These are phyloP conservation scores for Vanrija sp. DNA, from an alignment of 1,284 basidiomycete species.

Conservation along the genomic window DNA sequence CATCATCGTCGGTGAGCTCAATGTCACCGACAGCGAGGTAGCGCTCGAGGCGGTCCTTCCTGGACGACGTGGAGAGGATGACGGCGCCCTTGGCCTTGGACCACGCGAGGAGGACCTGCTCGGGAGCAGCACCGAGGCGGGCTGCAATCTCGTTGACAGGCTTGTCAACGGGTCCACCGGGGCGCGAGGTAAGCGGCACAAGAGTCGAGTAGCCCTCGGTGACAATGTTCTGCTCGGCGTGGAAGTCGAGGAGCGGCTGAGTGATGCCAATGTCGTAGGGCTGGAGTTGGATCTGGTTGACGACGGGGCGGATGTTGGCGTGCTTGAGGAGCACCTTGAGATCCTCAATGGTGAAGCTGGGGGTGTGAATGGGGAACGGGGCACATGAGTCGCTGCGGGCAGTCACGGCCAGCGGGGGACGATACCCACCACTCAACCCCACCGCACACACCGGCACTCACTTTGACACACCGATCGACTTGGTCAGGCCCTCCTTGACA, in stretches of 20 bases:
- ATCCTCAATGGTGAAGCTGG: conserved; percentile 56
- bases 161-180: conserved; percentile 65
- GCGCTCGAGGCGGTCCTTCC: conserved; percentile 59
- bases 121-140: conserved; percentile 57
- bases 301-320: conserved; percentile 61
- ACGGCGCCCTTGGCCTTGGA: conserved; percentile 40
- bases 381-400: not conserved
- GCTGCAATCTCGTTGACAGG: conserved; percentile 59
- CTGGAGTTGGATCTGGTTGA: conserved; percentile 61
- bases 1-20: conserved; percentile 43
- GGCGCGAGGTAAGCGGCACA: conserved; percentile 59
- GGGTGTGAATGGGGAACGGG: not conserved
- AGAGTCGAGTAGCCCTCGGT: conserved; percentile 60
- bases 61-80: conserved; percentile 65
- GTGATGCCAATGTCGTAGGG: conserved; percentile 52
- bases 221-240: conserved; percentile 58
- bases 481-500: conserved; percentile 58
- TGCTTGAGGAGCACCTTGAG: conserved; percentile 57
- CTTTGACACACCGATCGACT: conserved; percentile 74
- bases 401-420: not conserved
- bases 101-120: conserved; percentile 61
- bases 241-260: conserved; percentile 61
- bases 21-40: conserved; percentile 60
- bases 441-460: conserved; percentile 13
- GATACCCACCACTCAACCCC: not conserved